phyloP scores from a whole-genome alignment of 768 basidiomycete genomes.

The Amanita rubescens region DNA sequence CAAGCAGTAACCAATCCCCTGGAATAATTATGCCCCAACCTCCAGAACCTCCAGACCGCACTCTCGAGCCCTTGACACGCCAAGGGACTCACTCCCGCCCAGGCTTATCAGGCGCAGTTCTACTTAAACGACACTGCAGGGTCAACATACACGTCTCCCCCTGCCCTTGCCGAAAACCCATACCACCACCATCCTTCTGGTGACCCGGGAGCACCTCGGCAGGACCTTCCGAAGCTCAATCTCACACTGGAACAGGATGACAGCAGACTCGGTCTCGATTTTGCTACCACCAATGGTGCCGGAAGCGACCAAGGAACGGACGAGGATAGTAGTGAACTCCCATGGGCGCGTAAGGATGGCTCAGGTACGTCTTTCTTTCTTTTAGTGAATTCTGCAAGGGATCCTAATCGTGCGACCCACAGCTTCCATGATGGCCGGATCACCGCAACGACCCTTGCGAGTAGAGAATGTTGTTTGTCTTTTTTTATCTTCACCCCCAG shows the following conservation, averaged over 20 bases:
- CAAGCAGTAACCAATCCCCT: constrained; percentile 32
- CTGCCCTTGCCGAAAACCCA: constrained; percentile 19
- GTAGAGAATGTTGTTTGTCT: constrained; percentile 8
- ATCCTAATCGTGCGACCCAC: constrained; percentile 17
- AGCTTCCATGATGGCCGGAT: neutral
- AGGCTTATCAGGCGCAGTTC: constrained; percentile 76
- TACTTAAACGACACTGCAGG: constrained; percentile 39
- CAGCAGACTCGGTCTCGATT: constrained; percentile 53
- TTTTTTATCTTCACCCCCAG: constrained; percentile 7
- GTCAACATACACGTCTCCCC: no score
- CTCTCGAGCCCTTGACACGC: constrained; percentile 34
- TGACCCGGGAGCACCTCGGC: constrained; percentile 18
- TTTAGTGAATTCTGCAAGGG: constrained; percentile 11
- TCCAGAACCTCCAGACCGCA: constrained; percentile 42
- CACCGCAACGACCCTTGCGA: constrained; percentile 1
- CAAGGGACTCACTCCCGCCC: constrained; percentile 65
- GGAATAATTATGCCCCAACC: constrained; percentile 40
- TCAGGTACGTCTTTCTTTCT: constrained; percentile 25
- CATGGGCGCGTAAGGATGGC: constrained; percentile 43
- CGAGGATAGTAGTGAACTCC: constrained; percentile 48
- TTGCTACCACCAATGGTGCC: constrained; percentile 25
- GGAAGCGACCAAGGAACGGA: constrained; percentile 37
- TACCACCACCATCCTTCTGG: constrained; percentile 10
- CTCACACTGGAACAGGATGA: constrained; percentile 47
- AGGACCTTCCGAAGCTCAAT: constrained; percentile 29